Conservation (phyloP, 495 filamentous ascomycete species). For the Glonium stellatum region DNA sequence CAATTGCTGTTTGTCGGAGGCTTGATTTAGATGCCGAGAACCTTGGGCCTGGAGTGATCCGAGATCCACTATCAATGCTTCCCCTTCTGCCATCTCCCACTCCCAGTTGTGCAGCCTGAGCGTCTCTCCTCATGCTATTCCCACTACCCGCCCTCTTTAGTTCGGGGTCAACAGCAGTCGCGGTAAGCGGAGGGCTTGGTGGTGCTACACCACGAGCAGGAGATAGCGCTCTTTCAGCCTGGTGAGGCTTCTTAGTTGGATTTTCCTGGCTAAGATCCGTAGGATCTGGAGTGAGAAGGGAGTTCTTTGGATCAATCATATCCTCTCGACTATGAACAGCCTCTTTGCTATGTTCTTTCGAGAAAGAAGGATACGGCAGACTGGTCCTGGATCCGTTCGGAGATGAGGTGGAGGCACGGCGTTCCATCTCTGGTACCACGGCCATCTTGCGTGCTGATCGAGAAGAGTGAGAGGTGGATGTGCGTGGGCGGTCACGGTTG, state of each 20-base stretch:
- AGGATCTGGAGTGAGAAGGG: conserved; percentile 68
- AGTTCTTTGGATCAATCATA: conserved; percentile 39
- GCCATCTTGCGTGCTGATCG: conserved; percentile 21
- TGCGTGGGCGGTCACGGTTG: conserved; percentile 15
- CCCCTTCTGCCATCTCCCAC: conserved; percentile 36
- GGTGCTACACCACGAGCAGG: conserved; percentile 32
- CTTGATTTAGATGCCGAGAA: conserved; percentile 30
- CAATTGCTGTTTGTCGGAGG: conserved; percentile 20
- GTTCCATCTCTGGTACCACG: conserved; percentile 39
- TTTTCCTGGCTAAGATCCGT: conserved; percentile 56
- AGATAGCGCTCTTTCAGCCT: background rate
- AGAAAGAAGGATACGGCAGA: conserved; percentile 78
- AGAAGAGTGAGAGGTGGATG: conserved; percentile 13
- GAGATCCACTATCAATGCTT: conserved; percentile 33
- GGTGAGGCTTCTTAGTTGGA: conserved; percentile 31
- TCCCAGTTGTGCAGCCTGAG: conserved; percentile 37
- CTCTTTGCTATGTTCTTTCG: conserved; percentile 85
- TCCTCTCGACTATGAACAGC: conserved; percentile 58
- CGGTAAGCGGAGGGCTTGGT: conserved; percentile 59
- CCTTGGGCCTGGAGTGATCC: conserved; percentile 29
- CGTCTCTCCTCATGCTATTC: conserved; percentile 31
- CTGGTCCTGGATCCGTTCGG: conserved; percentile 44
- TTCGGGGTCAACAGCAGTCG: conserved; percentile 48
- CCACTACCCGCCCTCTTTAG: conserved; percentile 45
- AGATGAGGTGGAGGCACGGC: conserved; percentile 29